Base-by-base conservation (phyloP, 495 filamentous ascomycete species). In the Penicillium canescens region DNA sequence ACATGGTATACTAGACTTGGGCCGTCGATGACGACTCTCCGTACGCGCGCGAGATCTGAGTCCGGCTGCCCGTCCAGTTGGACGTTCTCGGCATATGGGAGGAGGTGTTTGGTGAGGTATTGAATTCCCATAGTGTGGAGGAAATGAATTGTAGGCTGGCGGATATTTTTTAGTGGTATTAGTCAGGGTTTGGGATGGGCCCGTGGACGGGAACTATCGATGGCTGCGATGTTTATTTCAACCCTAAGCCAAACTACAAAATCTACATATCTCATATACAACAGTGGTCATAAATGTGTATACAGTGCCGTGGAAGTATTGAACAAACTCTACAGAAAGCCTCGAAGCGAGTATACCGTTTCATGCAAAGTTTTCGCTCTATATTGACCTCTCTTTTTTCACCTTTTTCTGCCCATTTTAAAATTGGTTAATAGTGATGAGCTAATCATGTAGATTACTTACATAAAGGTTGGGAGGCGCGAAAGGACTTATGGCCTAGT, bases 1-100 rank as follows among this genome's bases (percentile, higher is more conserved):
- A 93, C 71, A 61, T 89, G 81, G 57, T 92, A 85, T 5, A 88
- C 87, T 16, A 95, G 74, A 11, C 81, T 84, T 0, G 90, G 89
- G 0, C 90, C 90, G 56, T 95, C 90, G 44, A 95, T 82, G 34
- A 87, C 83, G 6, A 89, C 75, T 1, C 60, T 64, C 10, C 57
- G 49, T n/a, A 71, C 51, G 18, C 33, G 52, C 9, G 49, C 41
- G 18, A 45, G 35, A 11, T 41, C 55, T 18, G 52, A n/a, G 6
- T 42, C 26, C 10, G 21, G 34, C 4, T 54, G 47, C 7, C 44
- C 48, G 6, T 57, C 62, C 13, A 91, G 69, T n/a, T 68, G 44
- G 8, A 74, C 70, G 6, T 66, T 62, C 26, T 76, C 64, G 1
- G 84, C 80, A 65, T 83, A 87, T 3, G 80, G 84, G 24, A 77